phyloP scores from a whole-genome alignment of 2,329 filamentous ascomycete genomes.

The Aspergillus pseudoviridinutans region DNA sequence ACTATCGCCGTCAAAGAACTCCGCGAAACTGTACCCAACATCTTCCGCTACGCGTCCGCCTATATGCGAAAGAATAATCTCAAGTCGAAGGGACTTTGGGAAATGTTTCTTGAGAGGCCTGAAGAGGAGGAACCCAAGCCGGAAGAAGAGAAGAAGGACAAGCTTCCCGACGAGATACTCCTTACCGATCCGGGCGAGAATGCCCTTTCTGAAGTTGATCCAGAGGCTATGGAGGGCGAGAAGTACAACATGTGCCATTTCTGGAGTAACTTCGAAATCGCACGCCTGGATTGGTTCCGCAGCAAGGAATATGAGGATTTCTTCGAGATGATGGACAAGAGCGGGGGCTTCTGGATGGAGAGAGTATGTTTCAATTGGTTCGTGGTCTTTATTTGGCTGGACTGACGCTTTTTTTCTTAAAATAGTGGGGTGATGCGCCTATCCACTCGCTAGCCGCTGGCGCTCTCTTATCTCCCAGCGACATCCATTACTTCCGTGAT shows the following conservation, averaged over 20 bases:
- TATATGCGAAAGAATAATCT: conserved; percentile 93
- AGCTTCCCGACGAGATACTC: conserved; percentile 76
- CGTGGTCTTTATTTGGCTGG: not conserved
- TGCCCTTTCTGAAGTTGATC: conserved; percentile 74
- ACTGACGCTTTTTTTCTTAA: conserved; percentile 28
- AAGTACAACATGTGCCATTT: conserved; percentile 99
- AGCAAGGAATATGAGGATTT: conserved; percentile 98
- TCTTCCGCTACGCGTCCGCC: conserved; percentile 97
- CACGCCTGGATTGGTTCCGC: conserved; percentile 88
- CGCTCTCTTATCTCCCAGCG: conserved; percentile 70
- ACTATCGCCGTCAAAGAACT: conserved; percentile 98
- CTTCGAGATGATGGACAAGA: conserved; percentile 97
- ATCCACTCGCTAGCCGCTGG: conserved; percentile 97
- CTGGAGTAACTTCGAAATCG: conserved; percentile 99
- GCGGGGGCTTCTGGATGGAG: conserved; percentile 99
- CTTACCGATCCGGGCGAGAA: conserved; percentile 68
- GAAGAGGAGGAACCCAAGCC: conserved; percentile 48
- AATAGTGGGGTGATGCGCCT: conserved; percentile 93
- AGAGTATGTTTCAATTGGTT: conserved; percentile 59
- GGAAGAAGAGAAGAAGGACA: conserved; percentile 62
- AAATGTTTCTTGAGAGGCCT: conserved; percentile 89
- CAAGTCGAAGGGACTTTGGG: conserved; percentile 89
- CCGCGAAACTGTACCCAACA: conserved; percentile 95
- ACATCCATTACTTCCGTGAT: conserved; percentile 98
- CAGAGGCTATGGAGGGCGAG: conserved; percentile 93